Evolutionary conservation across 1,284 basidiomycete species (phyloP).

Genomic region (Peniophora sp.): DNA sequence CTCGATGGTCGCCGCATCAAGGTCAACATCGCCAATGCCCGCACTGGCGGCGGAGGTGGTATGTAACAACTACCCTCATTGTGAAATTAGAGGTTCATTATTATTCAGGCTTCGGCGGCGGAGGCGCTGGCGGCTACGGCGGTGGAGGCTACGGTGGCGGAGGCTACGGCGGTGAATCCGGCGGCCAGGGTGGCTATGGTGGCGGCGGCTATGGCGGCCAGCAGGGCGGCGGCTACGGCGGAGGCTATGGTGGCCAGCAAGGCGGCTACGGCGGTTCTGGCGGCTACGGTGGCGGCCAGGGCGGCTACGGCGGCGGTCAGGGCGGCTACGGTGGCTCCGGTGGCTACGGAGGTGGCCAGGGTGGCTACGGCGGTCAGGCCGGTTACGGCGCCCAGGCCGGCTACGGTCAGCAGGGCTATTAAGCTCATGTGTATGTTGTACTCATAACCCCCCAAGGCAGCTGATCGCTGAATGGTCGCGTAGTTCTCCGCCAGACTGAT

Average conservation of each 20-base stretch:
- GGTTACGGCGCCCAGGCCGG: neutral
- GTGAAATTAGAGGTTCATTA: conserved; percentile 4
- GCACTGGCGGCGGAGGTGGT: conserved; percentile 49
- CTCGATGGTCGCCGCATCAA: conserved; percentile 91
- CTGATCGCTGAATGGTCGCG: too few relatives aligned
- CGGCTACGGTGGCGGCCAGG: neutral
- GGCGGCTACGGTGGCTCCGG: neutral
- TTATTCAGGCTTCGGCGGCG: neutral
- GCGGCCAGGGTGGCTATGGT: conserved; percentile 12
- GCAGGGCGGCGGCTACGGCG: neutral
- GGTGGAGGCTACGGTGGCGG: conserved; percentile 3
- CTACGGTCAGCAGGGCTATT: neutral
- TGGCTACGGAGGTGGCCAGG: neutral
- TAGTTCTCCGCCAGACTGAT: too few relatives aligned
- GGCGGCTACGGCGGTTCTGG: neutral
- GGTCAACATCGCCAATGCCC: conserved; percentile 92
- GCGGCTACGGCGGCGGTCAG: neutral
- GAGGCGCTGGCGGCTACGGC: conserved; percentile 26
- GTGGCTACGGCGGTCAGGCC: neutral
- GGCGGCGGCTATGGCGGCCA: conserved; percentile 3
- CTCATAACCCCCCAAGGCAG: too few relatives aligned
- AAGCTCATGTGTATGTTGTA: neutral
- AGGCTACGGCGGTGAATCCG: conserved; percentile 25
- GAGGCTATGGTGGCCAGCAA: neutral
- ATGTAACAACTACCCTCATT: conserved; percentile 7